A percentile compares a stretch with the other conserved stretches of the same genome.
Conservation (phyloP, 2,329 filamentous ascomycete species). For the Fusarium zealandicum region DNA sequence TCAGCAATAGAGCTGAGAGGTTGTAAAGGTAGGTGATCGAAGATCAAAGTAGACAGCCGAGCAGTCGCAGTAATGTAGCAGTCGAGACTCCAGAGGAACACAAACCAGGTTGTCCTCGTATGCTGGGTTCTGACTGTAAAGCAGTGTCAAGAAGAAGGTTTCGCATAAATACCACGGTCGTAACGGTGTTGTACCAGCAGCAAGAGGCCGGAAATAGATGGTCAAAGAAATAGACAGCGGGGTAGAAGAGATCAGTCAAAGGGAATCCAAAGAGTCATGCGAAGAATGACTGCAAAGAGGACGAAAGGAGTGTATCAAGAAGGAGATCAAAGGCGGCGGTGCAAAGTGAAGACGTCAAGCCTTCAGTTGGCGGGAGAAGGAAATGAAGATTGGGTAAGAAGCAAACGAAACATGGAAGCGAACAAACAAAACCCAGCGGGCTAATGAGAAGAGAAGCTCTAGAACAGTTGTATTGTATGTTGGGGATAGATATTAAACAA, state of each 20-base stretch:
- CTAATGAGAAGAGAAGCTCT: constrained; percentile 12
- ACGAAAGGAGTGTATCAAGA: constrained; percentile 27
- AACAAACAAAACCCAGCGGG: constrained; percentile 10
- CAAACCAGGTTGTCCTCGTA: constrained; percentile 15
- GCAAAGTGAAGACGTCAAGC: constrained; percentile 34
- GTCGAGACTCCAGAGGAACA: constrained; percentile 5
- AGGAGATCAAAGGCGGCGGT: constrained; percentile 19
- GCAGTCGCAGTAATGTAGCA: constrained; percentile 1
- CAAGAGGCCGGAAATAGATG: neutral
- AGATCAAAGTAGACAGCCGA: constrained; percentile 33
- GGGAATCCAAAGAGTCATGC: neutral
- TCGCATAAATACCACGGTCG: constrained; percentile 16
- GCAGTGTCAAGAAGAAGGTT: constrained; percentile 23
- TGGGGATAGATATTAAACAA: constrained; percentile 1
- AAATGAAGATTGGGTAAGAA: constrained; percentile 2
- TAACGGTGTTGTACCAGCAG: constrained; percentile 1
- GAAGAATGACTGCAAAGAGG: neutral
- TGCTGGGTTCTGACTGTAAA: constrained; percentile 8
- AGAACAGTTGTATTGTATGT: constrained; percentile 10
- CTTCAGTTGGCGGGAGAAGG: constrained; percentile 28
- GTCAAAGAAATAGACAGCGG: neutral
- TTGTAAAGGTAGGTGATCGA: constrained; percentile 25
- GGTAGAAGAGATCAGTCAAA: constrained; percentile 1
- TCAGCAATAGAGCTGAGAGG: constrained; percentile 23
- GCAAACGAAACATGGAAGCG: constrained; percentile 5